Evolutionary conservation across 352 stramenopile species (phyloP).

Genomic region (Peronosclerospora sorghi): DNA sequence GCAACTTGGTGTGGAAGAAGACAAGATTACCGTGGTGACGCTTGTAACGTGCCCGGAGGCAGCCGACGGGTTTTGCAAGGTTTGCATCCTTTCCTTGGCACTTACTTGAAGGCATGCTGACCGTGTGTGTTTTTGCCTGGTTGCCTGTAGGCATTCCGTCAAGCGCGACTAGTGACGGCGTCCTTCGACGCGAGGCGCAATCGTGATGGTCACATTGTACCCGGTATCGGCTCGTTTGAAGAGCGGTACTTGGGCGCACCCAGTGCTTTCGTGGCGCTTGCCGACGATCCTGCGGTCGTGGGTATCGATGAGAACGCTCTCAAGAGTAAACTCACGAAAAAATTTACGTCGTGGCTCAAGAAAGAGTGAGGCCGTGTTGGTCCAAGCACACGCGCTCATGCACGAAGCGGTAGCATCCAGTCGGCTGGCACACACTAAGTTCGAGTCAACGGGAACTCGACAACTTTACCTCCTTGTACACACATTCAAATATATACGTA

Average conservation of each 20-base stretch:
- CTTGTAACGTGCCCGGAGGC: slow-evolving; percentile 70
- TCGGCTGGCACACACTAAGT: not conserved
- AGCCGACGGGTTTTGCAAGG: slow-evolving; percentile 72
- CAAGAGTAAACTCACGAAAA: slow-evolving; percentile 31
- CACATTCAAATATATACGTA: too few relatives aligned
- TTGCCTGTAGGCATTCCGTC: slow-evolving; percentile 48
- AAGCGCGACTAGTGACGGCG: slow-evolving; percentile 66
- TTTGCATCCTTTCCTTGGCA: slow-evolving; percentile 3
- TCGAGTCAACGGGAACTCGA: not conserved
- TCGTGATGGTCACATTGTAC: slow-evolving; percentile 49
- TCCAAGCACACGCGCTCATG: too few relatives aligned
- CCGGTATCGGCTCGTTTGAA: slow-evolving; percentile 72
- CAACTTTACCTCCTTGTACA: too few relatives aligned
- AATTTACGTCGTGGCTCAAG: slow-evolving; percentile 26
- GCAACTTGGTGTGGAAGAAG: slow-evolving; percentile 57
- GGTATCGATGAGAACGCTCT: slow-evolving; percentile 20
- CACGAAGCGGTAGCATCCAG: too few relatives aligned
- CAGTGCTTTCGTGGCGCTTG: slow-evolving; percentile 24
- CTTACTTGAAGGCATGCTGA: slow-evolving; percentile 1
- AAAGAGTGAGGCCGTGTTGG: slow-evolving; percentile 12
- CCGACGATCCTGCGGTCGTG: slow-evolving; percentile 17
- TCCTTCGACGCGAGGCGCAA: slow-evolving; percentile 59
- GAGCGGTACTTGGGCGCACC: slow-evolving; percentile 41
- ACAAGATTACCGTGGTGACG: slow-evolving; percentile 73
- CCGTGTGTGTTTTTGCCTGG: too few relatives aligned